Evolutionary conservation across 129 eudicot genomes (phyloP).

Genomic region (Tagetes erecta): DNA sequence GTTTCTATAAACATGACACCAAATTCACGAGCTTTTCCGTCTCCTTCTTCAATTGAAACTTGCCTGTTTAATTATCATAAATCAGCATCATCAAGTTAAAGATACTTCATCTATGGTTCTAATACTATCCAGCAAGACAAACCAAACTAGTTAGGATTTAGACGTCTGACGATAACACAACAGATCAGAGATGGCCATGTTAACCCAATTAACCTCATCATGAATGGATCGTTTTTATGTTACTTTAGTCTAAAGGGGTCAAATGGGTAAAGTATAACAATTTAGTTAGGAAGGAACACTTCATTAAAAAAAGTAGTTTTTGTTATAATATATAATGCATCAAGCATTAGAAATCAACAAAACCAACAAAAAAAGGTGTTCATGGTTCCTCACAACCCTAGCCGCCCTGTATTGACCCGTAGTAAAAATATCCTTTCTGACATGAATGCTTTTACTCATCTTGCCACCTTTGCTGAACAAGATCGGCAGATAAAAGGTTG

Average conservation of each 20-base stretch:
- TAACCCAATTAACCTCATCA: conserved; percentile 3
- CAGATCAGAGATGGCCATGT: background rate
- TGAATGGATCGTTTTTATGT: background rate
- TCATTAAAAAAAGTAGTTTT: background rate
- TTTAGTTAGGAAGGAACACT: background rate
- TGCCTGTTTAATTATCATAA: conserved; percentile 53
- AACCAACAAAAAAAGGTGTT: background rate
- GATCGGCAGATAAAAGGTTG: background rate
- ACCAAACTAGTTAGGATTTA: conserved; percentile 1
- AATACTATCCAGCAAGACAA: conserved; percentile 8
- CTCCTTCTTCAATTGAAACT: conserved; percentile 85
- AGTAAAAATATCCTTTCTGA: background rate
- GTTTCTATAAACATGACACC: conserved; percentile 87
- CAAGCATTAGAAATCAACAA: background rate
- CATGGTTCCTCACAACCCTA: background rate
- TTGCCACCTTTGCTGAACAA: background rate
- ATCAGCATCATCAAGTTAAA: conserved; percentile 9
- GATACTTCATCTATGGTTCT: background rate
- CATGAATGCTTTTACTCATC: background rate
- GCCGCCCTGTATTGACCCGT: background rate
- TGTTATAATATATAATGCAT: background rate
- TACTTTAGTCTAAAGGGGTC: background rate
- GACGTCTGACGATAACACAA: background rate
- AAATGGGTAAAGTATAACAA: no score
- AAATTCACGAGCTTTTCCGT: conserved; percentile 59